Evolutionary conservation across 2,329 filamentous ascomycete genomes (phyloP), one percentile per base, ranked within the genome.

Genomic region (Diaporthe sp.): DNA sequence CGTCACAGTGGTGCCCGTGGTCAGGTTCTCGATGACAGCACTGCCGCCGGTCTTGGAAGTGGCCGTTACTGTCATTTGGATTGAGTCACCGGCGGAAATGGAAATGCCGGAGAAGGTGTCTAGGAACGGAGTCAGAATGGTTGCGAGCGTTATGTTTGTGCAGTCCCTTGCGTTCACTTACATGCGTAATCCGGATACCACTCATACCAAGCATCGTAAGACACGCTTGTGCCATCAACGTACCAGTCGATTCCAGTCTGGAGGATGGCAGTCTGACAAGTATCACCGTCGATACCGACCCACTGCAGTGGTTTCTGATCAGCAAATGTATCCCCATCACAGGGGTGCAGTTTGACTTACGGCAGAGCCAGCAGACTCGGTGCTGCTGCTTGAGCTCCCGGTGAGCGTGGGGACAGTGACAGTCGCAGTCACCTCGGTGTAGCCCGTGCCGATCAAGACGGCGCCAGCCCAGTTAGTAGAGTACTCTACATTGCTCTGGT

Each of bases 241-340:
- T 86, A 87, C 80, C 89, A 90, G 81, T 91, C 89, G 42, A 92
- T 82, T 37, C 90, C 90, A 1, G 89, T 88, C 80, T 91, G 89
- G 1, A 91, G 82, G 69, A 91, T 90, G 8, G 89, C 88, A 3
- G 83, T 84, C 6, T 79, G 79, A 81, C 88, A 91, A 4, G 88
- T 90, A 77, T 91, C 88, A 9, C 90, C 90, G 73, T 92, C 90
- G 71, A 92, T 91, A 19, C 90, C 90, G 12, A 92, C 89, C 90
- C 89, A 91, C 15, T 76, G 25, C 4, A 4, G 19, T 22, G 3
- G 4, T 7, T 10, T 0, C 10, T 25, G 19, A 25, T 71, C 22
- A 53, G 34, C 8, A 57, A 37, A 13, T 6, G 28, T 4, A 2
- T 37, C 12, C 13, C 13, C 1, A 3, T 2, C 2, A 2, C 1